Evolutionary conservation across 768 basidiomycete species (phyloP), one percentile per base, ranked within the genome.

Genomic region (Suillus tomentosus): DNA sequence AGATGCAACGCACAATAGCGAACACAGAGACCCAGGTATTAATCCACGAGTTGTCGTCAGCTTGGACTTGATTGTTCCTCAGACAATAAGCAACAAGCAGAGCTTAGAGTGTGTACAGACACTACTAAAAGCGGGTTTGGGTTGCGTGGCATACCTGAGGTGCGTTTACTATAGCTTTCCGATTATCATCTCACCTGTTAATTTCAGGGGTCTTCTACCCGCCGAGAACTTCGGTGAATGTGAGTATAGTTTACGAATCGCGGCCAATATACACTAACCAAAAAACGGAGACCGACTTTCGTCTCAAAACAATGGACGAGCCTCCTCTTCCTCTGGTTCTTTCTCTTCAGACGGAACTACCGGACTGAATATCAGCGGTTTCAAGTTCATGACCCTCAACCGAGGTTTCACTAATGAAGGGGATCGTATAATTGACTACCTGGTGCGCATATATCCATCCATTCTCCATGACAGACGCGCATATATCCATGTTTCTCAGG

Each of bases 321-420:
- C 78, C 15, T 72, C 73, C 8, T 67, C 71, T 27, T 66, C 74
- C 2, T 76, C 77, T 8, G 67, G 74, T 13, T 78, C 78, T 31
- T 82, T 83, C 60, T 77, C 78, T 66, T 70, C 69, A 54, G 79
- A 80, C 64, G 74, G 70, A 66, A 75, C 69, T 64, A 68, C 63
- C 70, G 72, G 62, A 65, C 78, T 81, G 59, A 82, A 81, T 66
- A 78, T 84, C 27, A 90, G 86, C 66, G 85, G 87, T 5, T 87
- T 91, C 70, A 86, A 86, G 67, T 86, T 95, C 53, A 93, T 89
- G 79, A 79, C 79, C 14, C 85, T 96, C 69, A 85, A 85, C 36
- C 82, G 90, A 36, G 92, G 92, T 6, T 89, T 87, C 69, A 91
- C 92, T 10, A 86, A 88, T 58, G 94, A 95, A 72, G 94, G 88